These are phyloP conservation scores for Ricinus communis DNA, from an alignment of 345 rosid genomes.

Conservation along the genomic window DNA sequence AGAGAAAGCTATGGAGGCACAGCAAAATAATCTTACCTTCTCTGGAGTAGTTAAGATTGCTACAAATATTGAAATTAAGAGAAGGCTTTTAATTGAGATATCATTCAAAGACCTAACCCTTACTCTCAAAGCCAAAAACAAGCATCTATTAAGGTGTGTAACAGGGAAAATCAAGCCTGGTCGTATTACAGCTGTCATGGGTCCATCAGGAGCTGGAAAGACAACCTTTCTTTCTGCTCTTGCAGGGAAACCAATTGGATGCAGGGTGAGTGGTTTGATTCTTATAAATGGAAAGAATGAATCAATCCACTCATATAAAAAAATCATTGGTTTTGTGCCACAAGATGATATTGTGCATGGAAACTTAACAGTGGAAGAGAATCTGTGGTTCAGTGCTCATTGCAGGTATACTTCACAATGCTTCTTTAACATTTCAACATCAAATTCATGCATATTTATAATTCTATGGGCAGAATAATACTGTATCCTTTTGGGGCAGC, in stretches of 20 bases:
- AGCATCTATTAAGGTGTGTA: slow-evolving; percentile 70
- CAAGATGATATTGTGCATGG: slow-evolving; percentile 97
- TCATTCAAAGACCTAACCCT: slow-evolving; percentile 74
- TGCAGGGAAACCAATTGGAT: slow-evolving; percentile 84
- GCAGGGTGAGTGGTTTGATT: slow-evolving; percentile 63
- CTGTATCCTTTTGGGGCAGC: background rate
- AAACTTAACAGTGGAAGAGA: slow-evolving; percentile 93
- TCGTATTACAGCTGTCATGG: slow-evolving; percentile 89
- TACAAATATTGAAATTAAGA: slow-evolving; percentile 48
- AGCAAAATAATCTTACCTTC: slow-evolving; percentile 59
- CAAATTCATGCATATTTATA: background rate
- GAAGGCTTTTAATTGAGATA: slow-evolving; percentile 72
- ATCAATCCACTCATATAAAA: slow-evolving; percentile 78
- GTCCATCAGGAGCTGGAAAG: slow-evolving; percentile 98
- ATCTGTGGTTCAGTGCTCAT: slow-evolving; percentile 91
- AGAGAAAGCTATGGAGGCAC: slow-evolving; percentile 70
- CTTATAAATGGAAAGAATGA: slow-evolving; percentile 70
- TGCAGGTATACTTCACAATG: slow-evolving; percentile 52
- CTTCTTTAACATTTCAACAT: background rate
- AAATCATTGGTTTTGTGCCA: slow-evolving; percentile 87
- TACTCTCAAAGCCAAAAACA: slow-evolving; percentile 68
- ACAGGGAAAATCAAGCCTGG: slow-evolving; percentile 85
- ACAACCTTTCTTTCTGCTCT: slow-evolving; percentile 88
- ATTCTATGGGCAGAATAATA: background rate
- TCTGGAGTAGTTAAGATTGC: slow-evolving; percentile 76